Evolutionary conservation across 345 rosid genomes (phyloP).

Genomic region (Rhizophora mangle): DNA sequence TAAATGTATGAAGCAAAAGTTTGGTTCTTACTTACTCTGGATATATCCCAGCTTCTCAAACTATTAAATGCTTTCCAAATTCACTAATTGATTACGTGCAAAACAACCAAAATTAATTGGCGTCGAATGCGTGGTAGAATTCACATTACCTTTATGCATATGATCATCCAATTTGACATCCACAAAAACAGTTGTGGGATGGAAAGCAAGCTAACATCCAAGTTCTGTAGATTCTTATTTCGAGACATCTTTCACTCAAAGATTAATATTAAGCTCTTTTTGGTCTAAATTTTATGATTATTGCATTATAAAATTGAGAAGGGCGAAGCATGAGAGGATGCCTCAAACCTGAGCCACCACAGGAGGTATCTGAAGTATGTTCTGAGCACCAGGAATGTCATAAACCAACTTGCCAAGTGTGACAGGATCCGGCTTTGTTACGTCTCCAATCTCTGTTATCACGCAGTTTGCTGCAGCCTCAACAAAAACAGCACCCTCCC

Average conservation of each 20-base stretch:
- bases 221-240: background rate
- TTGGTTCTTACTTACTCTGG: no score
- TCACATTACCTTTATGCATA: background rate
- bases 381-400: constrained; percentile 74
- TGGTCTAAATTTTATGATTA: no score
- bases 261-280: no score
- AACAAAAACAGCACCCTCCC: constrained; percentile 79
- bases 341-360: constrained; percentile 75
- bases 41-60: background rate
- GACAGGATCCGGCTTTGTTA: constrained; percentile 73
- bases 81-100: no score
- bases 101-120: no score
- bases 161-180: background rate
- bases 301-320: background rate
- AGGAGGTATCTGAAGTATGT: constrained; percentile 85
- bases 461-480: constrained; percentile 75
- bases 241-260: background rate
- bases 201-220: background rate
- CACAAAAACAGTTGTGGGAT: background rate
- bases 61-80: no score
- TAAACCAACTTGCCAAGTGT: constrained; percentile 78
- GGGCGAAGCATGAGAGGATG: background rate
- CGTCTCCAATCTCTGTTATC: constrained; percentile 69
- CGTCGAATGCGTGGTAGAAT: background rate
- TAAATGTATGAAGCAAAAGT: background rate